A percentile compares a stretch with the other conserved stretches of the same genome.
Evolutionary conservation across 2,329 filamentous ascomycete genomes (phyloP).

Genomic region (Colletotrichum sp.): DNA sequence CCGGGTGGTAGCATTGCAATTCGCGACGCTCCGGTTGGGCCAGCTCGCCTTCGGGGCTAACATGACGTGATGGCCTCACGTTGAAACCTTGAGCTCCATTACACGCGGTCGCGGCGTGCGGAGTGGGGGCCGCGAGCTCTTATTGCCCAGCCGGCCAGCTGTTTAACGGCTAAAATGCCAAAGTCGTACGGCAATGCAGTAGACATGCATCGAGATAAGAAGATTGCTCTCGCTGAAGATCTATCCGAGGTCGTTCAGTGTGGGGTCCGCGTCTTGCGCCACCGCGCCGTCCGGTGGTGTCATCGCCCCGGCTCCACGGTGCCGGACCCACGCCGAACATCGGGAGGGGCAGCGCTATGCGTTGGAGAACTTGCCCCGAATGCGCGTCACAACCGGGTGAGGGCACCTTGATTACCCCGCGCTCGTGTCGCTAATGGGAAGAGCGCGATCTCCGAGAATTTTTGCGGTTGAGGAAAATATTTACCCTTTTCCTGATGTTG

Average conservation of each 20-base stretch:
- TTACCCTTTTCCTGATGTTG: not conserved
- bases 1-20: not conserved
- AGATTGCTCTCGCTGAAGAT: not conserved
- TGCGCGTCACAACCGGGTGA: not conserved
- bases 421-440: not conserved
- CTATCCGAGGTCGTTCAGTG: not conserved
- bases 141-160: not conserved
- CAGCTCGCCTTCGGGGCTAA: constrained; percentile 20
- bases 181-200: not conserved
- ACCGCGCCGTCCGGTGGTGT: constrained; percentile 19
- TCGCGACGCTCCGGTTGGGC: not conserved
- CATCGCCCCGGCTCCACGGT: constrained; percentile 17
- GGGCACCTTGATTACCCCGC: not conserved
- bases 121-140: not conserved
- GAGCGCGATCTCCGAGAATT: not conserved
- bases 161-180: not conserved
- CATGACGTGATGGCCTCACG: constrained; percentile 18
- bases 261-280: constrained; percentile 11
- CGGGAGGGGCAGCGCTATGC: constrained; percentile 13
- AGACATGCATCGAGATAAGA: not conserved
- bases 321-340: constrained; percentile 20
- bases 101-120: not conserved
- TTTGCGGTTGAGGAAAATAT: not conserved
- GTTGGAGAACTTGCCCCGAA: not conserved
- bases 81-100: not conserved